Percentiles rank a stretch among this genome's conserved stretches.
These are phyloP conservation scores for Ramaria sp. DNA, from an alignment of 768 basidiomycete species.

Conservation along the genomic window DNA sequence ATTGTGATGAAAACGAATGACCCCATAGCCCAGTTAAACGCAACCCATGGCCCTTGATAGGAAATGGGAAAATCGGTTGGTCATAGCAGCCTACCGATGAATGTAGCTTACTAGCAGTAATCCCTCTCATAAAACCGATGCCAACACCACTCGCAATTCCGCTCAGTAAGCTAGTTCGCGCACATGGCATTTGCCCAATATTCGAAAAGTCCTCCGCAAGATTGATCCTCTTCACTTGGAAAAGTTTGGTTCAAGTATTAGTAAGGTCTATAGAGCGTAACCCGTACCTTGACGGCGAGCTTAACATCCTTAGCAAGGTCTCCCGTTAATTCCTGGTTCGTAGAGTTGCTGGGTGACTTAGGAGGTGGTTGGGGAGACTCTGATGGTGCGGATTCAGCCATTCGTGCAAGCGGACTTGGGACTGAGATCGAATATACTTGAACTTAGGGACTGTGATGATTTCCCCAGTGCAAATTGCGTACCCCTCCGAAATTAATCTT, in stretches of 20 bases:
- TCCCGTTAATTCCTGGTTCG: constrained; percentile 16
- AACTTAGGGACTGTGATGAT: no score
- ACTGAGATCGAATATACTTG: no score
- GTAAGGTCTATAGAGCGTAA: neutral
- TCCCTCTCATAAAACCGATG: constrained; percentile 61
- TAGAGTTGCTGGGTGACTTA: neutral
- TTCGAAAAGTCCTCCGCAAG: constrained; percentile 43
- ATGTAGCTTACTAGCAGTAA: constrained; percentile 45
- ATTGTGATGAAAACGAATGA: constrained; percentile 60
- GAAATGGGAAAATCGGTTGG: neutral
- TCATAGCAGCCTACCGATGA: neutral
- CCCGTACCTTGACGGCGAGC: constrained; percentile 24
- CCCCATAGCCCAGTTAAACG: constrained; percentile 71
- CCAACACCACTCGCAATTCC: constrained; percentile 77
- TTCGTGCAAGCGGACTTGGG: neutral
- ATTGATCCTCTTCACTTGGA: constrained; percentile 35
- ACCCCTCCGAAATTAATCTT: no score
- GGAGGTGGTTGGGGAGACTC: neutral
- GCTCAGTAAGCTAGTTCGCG: constrained; percentile 59
- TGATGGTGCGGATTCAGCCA: neutral
- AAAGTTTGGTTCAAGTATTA: neutral
- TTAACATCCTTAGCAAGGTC: constrained; percentile 23
- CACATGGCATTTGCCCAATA: constrained; percentile 66
- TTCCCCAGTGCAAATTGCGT: no score
- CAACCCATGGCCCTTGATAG: constrained; percentile 45